Evolutionary conservation across 441 rosid species (phyloP), one percentile per base, ranked within the genome.

Genomic region (Hura crepitans): DNA sequence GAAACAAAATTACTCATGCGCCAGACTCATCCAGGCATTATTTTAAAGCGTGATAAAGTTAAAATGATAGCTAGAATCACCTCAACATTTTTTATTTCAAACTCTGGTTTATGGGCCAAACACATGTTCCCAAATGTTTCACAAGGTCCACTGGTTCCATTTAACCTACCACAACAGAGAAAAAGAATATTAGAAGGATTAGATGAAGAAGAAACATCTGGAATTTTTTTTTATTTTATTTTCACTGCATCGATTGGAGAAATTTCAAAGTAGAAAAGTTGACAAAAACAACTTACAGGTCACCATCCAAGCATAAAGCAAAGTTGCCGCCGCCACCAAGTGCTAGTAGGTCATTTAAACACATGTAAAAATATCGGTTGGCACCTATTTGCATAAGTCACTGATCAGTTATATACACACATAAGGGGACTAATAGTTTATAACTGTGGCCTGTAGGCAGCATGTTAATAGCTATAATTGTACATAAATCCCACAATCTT

Each of bases 291-390:
- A 82, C 97, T 90, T 84, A 95, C 97, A 92, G 77, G 78, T 95
- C 97, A 75, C 83, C 96, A 68, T 90, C 96, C 78, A 95, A 78
- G 72, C 85, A 66, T 80, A 95, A 75, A 55, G 97, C 96, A 73
- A 86, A 92, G 87, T 82, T 83, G 74, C 91, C 87, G 43, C 96
- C 98, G 51, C 99, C 97, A 47, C 97, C 97, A 62, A 92, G 79
- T 8, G 96, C 97, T 69, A 95, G 81, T 56, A 89, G 81, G 80
- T 95, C 97, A 74, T 85, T 89, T 88, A 90, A 68, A 77, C 99
- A 95, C 82, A 92, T 81, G 78, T 72, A 86, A 67, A 86, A 95
- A 78, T 90, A 95, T 61, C 96, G 85, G 80, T 95, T 95, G 76
- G 90, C 96, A 82, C 99, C 97, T 95, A 80, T 83, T 39, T 20